These are phyloP conservation scores for Beauveria caledonica DNA, from an alignment of 2,329 filamentous ascomycete species.

Conservation along the genomic window DNA sequence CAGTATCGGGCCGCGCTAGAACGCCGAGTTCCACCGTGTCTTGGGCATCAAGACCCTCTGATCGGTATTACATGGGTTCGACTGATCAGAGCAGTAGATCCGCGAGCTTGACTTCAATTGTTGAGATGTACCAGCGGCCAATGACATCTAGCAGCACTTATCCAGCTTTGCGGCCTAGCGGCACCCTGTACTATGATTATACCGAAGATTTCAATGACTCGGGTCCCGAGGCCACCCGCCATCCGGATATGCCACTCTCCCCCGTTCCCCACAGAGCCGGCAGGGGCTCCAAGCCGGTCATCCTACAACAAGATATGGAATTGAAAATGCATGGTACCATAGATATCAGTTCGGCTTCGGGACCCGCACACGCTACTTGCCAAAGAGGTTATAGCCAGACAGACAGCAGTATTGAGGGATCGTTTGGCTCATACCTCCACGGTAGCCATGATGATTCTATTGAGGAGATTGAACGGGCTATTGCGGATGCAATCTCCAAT, in stretches of 20 bases:
- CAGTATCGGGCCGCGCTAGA: slow-evolving; percentile 20
- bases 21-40: slow-evolving; percentile 29
- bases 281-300: slow-evolving; percentile 18
- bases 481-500: slow-evolving; percentile 10
- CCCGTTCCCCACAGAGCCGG: slow-evolving; percentile 23
- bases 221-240: slow-evolving; percentile 12
- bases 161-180: slow-evolving; percentile 21
- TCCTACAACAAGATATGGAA: slow-evolving; percentile 19
- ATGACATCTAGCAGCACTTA: slow-evolving; percentile 19
- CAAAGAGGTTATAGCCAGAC: not conserved
- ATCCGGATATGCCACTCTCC: slow-evolving; percentile 20
- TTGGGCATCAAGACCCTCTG: slow-evolving; percentile 20
- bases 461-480: slow-evolving; percentile 8
- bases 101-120: slow-evolving; percentile 41
- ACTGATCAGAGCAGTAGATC: slow-evolving; percentile 33
- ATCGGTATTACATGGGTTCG: slow-evolving; percentile 27
- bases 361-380: not conserved
- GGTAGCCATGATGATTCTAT: slow-evolving; percentile 11
- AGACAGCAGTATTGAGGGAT: slow-evolving; percentile 1
- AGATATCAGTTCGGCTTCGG: not conserved
- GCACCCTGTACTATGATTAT: slow-evolving; percentile 45
- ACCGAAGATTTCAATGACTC: slow-evolving; percentile 40
- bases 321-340: not conserved
- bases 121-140: slow-evolving; percentile 37
- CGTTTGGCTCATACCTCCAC: slow-evolving; percentile 8